Base-by-base conservation (phyloP, 2,329 filamentous ascomycete genomes). In the Colletotrichum liriopes region DNA sequence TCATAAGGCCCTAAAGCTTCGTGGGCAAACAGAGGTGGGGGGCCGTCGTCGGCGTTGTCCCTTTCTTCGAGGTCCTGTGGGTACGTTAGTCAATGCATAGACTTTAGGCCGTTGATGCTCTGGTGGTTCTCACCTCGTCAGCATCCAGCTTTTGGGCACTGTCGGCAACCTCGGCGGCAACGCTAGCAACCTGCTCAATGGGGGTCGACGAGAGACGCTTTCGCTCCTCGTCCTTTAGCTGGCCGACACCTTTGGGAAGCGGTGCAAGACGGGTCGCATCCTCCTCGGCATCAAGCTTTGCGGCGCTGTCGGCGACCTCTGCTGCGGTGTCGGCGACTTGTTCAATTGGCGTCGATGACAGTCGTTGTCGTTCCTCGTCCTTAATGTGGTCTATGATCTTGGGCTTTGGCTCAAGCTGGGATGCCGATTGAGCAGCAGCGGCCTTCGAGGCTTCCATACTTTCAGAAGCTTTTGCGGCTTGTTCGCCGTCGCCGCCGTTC, bases 11-110 rank as follows among this genome's bases (percentile, higher is more conserved):
- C 85, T 43, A 84, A 79, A 45, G 81, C 82, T 74, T 88, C 86
- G 67, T 88, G 86, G 5, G 86, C 81, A 73, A 87, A 87, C 6
- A 87, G 78, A 1, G 86, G 85, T 1, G 81, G 80, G 60, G 78
- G 73, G 39, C 76, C 72, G 14, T 77, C 75, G 6, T 75, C 69
- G 12, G 23, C 5, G 14, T 56, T 67, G 5, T 72, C 71, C 14
- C 72, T 67, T 20, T 77, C 41, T 77, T 64, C 43, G 18, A 62
- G 43, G 32, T 72, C 59, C 69, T 72, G 8, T 20, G 2, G 7
- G n/a, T 8, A 12, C 26, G 51, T 71, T 37, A 71, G 65, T 20
- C 20, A n/a, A 11, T 20, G 9, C 8, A 37, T 14, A 16, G 20
- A 18, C 3, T 18, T 26, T 8, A 7, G 9, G 20, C 20, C 7